Conservation (phyloP, 2,329 filamentous ascomycete genomes). For the Colletotrichum sp. region DNA sequence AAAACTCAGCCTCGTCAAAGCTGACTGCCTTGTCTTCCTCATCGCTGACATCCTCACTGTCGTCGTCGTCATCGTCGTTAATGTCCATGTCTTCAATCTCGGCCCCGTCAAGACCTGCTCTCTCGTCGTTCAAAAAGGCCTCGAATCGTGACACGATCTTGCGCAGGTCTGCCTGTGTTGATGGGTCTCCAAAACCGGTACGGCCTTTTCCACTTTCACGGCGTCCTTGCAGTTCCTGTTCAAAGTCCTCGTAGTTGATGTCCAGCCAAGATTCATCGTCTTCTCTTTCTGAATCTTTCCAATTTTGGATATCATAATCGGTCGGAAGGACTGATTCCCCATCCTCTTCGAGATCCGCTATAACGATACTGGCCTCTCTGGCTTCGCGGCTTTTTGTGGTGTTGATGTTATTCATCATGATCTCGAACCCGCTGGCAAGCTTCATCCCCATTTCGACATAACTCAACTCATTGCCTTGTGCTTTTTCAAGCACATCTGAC, state of each 20-base stretch:
- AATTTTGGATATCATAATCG: slow-evolving; percentile 73
- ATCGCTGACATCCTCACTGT: slow-evolving; percentile 60
- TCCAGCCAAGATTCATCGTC: slow-evolving; percentile 93
- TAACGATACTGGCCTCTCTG: slow-evolving; percentile 76
- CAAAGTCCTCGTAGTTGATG: slow-evolving; percentile 89
- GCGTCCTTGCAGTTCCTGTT: slow-evolving; percentile 71
- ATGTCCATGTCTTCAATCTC: slow-evolving; percentile 75
- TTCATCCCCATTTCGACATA: slow-evolving; percentile 84
- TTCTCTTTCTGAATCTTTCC: slow-evolving; percentile 66
- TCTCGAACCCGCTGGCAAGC: slow-evolving; percentile 87
- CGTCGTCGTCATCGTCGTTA: slow-evolving; percentile 53
- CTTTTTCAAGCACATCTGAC: slow-evolving; percentile 38
- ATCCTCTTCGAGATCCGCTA: slow-evolving; percentile 78
- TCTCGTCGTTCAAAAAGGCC: slow-evolving; percentile 85
- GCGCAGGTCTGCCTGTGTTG: slow-evolving; percentile 76
- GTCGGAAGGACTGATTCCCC: slow-evolving; percentile 71
- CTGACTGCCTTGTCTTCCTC: slow-evolving; percentile 77
- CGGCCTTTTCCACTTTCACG: slow-evolving; percentile 14
- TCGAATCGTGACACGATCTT: slow-evolving; percentile 97
- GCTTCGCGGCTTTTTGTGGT: slow-evolving; percentile 72
- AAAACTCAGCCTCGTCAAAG: slow-evolving; percentile 86
- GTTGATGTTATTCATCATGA: slow-evolving; percentile 73
- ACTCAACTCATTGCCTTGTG: slow-evolving; percentile 32
- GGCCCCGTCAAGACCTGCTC: slow-evolving; percentile 79
- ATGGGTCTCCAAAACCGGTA: slow-evolving; percentile 67